Base-by-base conservation (phyloP, 768 basidiomycete genomes). In the Strobilomyces dryophilus region DNA sequence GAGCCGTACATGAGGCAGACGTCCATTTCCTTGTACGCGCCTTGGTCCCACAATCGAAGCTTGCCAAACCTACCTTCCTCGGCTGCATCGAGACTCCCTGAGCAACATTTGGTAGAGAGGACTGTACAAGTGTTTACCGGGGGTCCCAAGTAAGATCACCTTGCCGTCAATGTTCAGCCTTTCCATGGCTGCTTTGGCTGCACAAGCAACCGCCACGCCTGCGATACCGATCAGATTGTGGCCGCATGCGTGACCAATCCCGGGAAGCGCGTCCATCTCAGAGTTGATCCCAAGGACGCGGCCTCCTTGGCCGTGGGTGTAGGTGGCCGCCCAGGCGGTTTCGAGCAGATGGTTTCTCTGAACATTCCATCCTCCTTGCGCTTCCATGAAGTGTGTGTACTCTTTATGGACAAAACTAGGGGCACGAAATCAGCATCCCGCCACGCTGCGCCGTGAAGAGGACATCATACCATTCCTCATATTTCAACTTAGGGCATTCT, bases 31-130 rank as follows among this genome's bases (percentile, higher is more conserved):
- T 87, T 71, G 63, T 92, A 92, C 15, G 82, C 86, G 17, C 83
- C 89, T 26, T 76, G 74, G n/a, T 89, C 77, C 27, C 89, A 75
- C 17, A 92, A 72, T 4, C 74, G 69, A 3, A 83, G 73, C 62
- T 93, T 93, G 6, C 90, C 91, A 20, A 75, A 74, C 3, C 89
- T 85, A 2, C 85, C 83, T 74, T 92, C 90, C 60, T 92, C 90
- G 2, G 87, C 90, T 89, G 52, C 44, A 14, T 17, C n/a, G 29
- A 9, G 31, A 47, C n/a, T 21, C 21, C 29, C 8, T 42, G 15
- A 55, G 10, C 35, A 14, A 40, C 27, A 29, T 32, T 17, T 18
- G 8, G 24, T 8, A 5, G 20, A 24, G 8, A 31, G 34, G 24
- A 17, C 5, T n/a, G 49, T 42, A 18, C 18, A 15, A 26, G 18